Evolutionary conservation across 441 rosid species (phyloP).

Genomic region (Cnidoscolus chayamansa): DNA sequence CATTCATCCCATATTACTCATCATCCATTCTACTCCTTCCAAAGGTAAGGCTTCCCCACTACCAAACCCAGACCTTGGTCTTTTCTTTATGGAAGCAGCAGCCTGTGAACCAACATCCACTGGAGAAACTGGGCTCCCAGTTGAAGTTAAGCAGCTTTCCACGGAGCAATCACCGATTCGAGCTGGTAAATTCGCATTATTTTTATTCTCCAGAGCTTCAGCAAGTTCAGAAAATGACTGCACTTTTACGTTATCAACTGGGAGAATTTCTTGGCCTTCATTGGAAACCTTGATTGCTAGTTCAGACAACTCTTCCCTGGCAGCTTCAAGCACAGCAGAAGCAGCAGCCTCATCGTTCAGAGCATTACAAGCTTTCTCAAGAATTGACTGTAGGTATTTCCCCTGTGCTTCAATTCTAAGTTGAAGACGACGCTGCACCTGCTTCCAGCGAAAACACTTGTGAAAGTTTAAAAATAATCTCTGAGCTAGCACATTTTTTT

Average conservation of each 20-base stretch:
- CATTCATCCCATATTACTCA: constrained; percentile 54
- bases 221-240: constrained; percentile 61
- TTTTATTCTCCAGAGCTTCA: constrained; percentile 49
- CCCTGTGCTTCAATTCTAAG: constrained; percentile 87
- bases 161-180: constrained; percentile 57
- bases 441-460: constrained; percentile 27
- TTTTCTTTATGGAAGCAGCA: constrained; percentile 54
- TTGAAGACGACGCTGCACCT: constrained; percentile 87
- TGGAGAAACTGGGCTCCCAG: constrained; percentile 53
- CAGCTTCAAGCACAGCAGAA: constrained; percentile 66
- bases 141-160: constrained; percentile 75
- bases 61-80: constrained; percentile 50
- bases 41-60: constrained; percentile 44
- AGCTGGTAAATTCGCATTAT: constrained; percentile 36
- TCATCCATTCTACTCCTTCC: constrained; percentile 70
- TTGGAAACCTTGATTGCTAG: constrained; percentile 66
- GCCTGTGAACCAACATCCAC: constrained; percentile 41
- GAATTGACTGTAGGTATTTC: constrained; percentile 74
- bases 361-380: constrained; percentile 89
- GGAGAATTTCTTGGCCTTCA: constrained; percentile 48
- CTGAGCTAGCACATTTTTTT: not conserved
- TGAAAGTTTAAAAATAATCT: constrained; percentile 6
- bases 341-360: constrained; percentile 66
- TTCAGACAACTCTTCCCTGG: constrained; percentile 81
- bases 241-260: constrained; percentile 44